Base-by-base conservation (phyloP, 2,329 filamentous ascomycete species). In the Stagonosporopsis vannaccii region DNA sequence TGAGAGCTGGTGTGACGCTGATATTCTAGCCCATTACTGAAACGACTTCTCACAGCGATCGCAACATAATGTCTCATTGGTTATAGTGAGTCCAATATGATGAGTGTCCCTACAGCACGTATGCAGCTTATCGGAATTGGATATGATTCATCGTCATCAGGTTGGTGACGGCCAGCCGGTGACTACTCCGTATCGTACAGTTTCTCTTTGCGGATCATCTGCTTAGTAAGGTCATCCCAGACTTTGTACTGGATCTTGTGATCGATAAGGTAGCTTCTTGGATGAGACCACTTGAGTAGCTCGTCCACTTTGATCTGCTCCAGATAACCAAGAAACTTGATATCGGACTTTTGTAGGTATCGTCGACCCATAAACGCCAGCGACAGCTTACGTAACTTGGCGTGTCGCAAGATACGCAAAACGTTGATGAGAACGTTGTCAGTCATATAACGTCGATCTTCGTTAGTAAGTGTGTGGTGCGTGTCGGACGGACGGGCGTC, bases 401-500 rank as follows among this genome's bases (percentile, higher is more conserved):
- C 73, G 19, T 78, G 63, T 7, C 74, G 71, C 13, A 84, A 71
- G 35, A 80, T 72, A 6, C 78, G 76, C 8, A 84, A 68, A 30
- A 78, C 75, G 23, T 79, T 77, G 36, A 80, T 73, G 36, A 84
- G 64, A 33, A 79, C 73, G 8, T 78, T 73, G 59, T 84, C 81
- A 40, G 80, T 73, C 43, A 82, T 74, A 56, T 79, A 84, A 23
- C 80, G 78, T n/a, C 80, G 79, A 33, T 78, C 69, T 51, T 82
- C 78, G 44, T 74, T 69, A 43, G 67, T 72, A 39, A 58, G 61
- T 47, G 76, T 63, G 40, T 75, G 65, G 0, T 78, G 76, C 37
- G 78, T 78, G 12, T 77, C 66, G 19, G 74, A 76, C 3, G 75
- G 77, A 6, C 69, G 66, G 0, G 79, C 80, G 56, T 84, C 81